Evolutionary conservation across 2,329 filamentous ascomycete genomes (phyloP), one percentile per base, ranked within the genome.

Genomic region (Microthyrium microscopicum): DNA sequence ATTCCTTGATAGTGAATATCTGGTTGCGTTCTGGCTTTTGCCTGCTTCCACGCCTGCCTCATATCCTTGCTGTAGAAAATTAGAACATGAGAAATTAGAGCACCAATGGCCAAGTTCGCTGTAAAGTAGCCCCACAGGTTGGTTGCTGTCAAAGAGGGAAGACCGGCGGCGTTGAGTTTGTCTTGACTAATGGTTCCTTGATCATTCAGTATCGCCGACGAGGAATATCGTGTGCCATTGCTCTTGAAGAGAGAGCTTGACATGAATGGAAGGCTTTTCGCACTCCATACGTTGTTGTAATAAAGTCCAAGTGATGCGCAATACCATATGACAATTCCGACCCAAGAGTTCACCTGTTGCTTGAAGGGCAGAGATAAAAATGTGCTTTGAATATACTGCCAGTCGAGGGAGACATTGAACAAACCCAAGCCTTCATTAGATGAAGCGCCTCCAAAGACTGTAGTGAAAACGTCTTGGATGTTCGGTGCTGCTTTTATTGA

Each of bases 251-350:
- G 36, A 24, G 32, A 24, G 13, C 34, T 37, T 11, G 37, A 39
- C 7, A 41, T 26, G 27, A 41, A 41, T 21, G 39, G 39, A 24
- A 41, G 37, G n/a, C 34, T 27, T 16, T 24, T 18, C 20, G 35
- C 35, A 8, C 19, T 26, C 35, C 35, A 40, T 3, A 22, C 25
- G 25, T 40, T 38, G 22, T 20, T 15, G 31, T 40, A 40, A 22
- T 27, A 40, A n/a, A 40, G 5, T 11, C 11, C 38, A 22, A 40
- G 31, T 22, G 34, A 31, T 5, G 34, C 18, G n/a, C 46, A 49
- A 44, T 47, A 33, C 11, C 30, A 35, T 9, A 33, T 21, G 4
- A 39, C 13, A 18, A 33, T 25, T 5, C 31, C 31, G 4, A 31
- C 25, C 29, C 29, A 31, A 16, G 29, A 22, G 13, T 31, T 31